A percentile compares a stretch with the other conserved stretches of the same genome.
These are phyloP conservation scores for Nicotiana tomentosiformis DNA, from an alignment of 257 asterid genomes.

Conservation along the genomic window DNA sequence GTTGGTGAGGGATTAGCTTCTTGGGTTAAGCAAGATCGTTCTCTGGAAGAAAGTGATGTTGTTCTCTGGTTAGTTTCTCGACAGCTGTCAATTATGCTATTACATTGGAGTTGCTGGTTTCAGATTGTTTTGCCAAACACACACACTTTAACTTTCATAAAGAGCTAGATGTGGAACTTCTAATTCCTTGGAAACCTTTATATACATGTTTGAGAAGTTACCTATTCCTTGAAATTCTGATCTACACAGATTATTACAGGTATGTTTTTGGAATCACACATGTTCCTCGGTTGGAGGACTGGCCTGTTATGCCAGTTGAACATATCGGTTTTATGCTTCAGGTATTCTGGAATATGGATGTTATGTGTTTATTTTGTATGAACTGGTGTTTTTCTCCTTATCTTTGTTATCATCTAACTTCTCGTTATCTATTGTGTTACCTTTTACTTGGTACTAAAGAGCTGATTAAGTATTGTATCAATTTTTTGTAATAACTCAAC, in stretches of 20 bases:
- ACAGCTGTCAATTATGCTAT: not conserved
- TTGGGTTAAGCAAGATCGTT: slow-evolving; percentile 82
- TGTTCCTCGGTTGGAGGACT: slow-evolving; percentile 93
- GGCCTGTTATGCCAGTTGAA: slow-evolving; percentile 99
- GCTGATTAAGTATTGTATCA: not conserved
- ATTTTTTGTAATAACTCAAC: not conserved
- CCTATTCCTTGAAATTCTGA: not conserved
- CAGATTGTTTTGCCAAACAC: not conserved
- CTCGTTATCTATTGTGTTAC: not conserved
- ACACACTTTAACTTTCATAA: not conserved
- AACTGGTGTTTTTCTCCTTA: not conserved
- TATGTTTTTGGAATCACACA: slow-evolving; percentile 93
- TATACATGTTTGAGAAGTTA: not conserved
- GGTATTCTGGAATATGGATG: slow-evolving; percentile 26
- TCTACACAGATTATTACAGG: slow-evolving; percentile 35
- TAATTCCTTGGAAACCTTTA: not conserved
- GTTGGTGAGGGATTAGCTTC: slow-evolving; percentile 92
- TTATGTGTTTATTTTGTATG: not conserved
- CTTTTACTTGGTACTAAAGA: not conserved
- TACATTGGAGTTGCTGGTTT: not conserved
- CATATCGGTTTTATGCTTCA: slow-evolving; percentile 88
- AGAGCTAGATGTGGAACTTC: not conserved
- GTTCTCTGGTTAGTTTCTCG: slow-evolving; percentile 72
- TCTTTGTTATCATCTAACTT: not conserved
- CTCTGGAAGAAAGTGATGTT: slow-evolving; percentile 78